Base-by-base conservation (phyloP, 129 eudicot genomes). In the Cynara cardunculus region DNA sequence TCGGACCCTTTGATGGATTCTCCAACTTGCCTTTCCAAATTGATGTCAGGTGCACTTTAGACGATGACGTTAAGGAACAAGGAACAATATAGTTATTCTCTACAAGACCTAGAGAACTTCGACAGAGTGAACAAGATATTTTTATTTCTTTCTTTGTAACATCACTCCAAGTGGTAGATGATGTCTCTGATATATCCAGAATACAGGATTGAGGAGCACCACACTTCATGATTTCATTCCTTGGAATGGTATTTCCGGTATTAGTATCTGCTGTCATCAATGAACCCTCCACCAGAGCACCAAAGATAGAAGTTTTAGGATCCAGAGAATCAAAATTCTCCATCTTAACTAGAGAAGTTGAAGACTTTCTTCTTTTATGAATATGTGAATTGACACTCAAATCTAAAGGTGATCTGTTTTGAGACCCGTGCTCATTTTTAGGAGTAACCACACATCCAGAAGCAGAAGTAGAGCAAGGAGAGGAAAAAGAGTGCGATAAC, bases 101-200 rank as follows among this genome's bases (percentile, higher is more conserved):
- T 49, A 89, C 85, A 71, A 90, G 92, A 61, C 98, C 98, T 87
- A 94, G 74, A 3, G 97, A 91, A 49, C 39, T 81, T 83, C 53
- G 84, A 81, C 98, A 94, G 35, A 79, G 75, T 22, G 87, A 87
- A 73, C 98, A 94, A 78, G 78, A 88, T 59, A 94, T 83, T 75
- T 73, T 87, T 53, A 91, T 67, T 28, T 78, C 76, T 67, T 89
- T 80, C 49, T 88, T 86, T 66, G 30, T 75, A 22, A 53, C 80
- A 85, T 83, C 84, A 72, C 78, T 87, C 82, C 73, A 53, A 77
- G 90, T 77, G 59, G 30, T 66, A 65, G 71, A 69, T 14, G 91
- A 84, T 26, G 72, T 61, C 72, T 78, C 85, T 80, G 72, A 69
- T 70, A 7, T 62, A 39, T 84, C 73, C 21, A 59, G 46, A 25